phyloP scores from a whole-genome alignment of 257 asterid species.

The Linaria vulgaris region DNA sequence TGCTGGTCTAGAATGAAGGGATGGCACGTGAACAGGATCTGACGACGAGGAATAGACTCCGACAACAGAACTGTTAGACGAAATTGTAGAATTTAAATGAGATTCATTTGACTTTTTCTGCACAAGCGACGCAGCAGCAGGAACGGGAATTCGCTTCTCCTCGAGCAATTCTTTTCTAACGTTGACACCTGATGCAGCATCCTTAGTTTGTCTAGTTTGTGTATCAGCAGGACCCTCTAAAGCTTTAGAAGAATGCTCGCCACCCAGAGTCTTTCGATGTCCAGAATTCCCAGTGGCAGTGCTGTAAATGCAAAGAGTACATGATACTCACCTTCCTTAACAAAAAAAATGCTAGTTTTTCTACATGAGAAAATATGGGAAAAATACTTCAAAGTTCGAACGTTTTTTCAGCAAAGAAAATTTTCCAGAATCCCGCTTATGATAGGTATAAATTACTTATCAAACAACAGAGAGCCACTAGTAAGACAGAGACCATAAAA shows the following conservation, averaged over 20 bases:
- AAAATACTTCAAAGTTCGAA: not conserved
- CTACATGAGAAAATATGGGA: slow-evolving; percentile 1
- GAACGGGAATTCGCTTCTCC: slow-evolving; percentile 43
- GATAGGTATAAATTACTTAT: not conserved
- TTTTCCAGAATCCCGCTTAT: too few species aligned
- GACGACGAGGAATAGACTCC: slow-evolving; percentile 95
- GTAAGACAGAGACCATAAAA: slow-evolving; percentile 8
- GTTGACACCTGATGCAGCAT: slow-evolving; percentile 39
- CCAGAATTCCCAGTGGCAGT: slow-evolving; percentile 44
- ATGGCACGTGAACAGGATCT: slow-evolving; percentile 98
- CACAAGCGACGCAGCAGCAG: slow-evolving; percentile 38
- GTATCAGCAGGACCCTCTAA: slow-evolving; percentile 42
- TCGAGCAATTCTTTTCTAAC: slow-evolving; percentile 51
- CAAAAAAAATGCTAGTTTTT: not conserved
- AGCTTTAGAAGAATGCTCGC: slow-evolving; percentile 44
- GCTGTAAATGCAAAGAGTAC: slow-evolving; percentile 31
- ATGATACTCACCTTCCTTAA: not conserved
- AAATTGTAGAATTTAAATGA: slow-evolving; percentile 46
- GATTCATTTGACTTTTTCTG: slow-evolving; percentile 52
- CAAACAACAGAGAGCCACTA: not conserved
- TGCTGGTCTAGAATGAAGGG: slow-evolving; percentile 79
- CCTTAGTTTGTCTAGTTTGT: slow-evolving; percentile 54
- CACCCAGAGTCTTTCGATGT: slow-evolving; percentile 50
- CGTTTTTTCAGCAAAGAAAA: not conserved
- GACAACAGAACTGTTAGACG: slow-evolving; percentile 60